A percentile compares a stretch with the other conserved stretches of the same genome.
phyloP scores from a whole-genome alignment of 306 rosid genomes.

The Urtica urens region DNA sequence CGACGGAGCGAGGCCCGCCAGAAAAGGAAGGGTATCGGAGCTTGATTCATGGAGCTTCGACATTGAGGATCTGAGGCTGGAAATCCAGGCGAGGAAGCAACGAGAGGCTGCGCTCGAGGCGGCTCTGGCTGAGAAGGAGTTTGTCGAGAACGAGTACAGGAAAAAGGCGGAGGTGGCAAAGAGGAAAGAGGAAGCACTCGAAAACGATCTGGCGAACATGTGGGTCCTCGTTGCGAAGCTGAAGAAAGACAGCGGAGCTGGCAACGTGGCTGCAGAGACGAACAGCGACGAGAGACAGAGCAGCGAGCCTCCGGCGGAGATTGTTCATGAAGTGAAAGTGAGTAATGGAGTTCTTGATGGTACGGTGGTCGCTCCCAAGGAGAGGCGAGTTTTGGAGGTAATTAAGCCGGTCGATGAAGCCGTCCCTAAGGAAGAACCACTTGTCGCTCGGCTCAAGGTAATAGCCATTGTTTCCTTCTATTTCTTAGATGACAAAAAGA shows the following conservation, averaged over 20 bases:
- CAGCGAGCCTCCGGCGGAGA: conserved; percentile 38
- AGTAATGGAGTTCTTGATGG: conserved; percentile 28
- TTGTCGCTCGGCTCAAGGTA: conserved; percentile 94
- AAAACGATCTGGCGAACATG: conserved; percentile 98
- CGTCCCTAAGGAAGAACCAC: conserved; percentile 61
- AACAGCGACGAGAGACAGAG: conserved; percentile 38
- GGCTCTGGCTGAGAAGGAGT: conserved; percentile 86
- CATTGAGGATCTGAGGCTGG: conserved; percentile 69
- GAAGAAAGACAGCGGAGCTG: conserved; percentile 76
- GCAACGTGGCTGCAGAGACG: conserved; percentile 45
- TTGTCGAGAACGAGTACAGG: conserved; percentile 66
- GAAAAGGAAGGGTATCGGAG: conserved; percentile 72
- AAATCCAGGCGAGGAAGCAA: conserved; percentile 87
- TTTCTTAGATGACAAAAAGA: too few relatives aligned
- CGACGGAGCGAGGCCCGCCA: conserved; percentile 56
- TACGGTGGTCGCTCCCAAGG: conserved; percentile 26
- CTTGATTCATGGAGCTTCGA: conserved; percentile 82
- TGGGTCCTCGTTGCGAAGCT: conserved; percentile 99
- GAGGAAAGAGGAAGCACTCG: conserved; percentile 88
- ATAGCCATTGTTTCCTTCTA: too few relatives aligned
- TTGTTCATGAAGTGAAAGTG: conserved; percentile 24
- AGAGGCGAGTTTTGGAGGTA: conserved; percentile 35
- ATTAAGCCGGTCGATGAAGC: conserved; percentile 41
- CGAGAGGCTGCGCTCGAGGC: conserved; percentile 89
- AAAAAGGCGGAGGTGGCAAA: conserved; percentile 79